A percentile compares a stretch with the other conserved stretches of the same genome.
Conservation (phyloP, 2,329 filamentous ascomycete genomes). For the Trichophyton verrucosum region DNA sequence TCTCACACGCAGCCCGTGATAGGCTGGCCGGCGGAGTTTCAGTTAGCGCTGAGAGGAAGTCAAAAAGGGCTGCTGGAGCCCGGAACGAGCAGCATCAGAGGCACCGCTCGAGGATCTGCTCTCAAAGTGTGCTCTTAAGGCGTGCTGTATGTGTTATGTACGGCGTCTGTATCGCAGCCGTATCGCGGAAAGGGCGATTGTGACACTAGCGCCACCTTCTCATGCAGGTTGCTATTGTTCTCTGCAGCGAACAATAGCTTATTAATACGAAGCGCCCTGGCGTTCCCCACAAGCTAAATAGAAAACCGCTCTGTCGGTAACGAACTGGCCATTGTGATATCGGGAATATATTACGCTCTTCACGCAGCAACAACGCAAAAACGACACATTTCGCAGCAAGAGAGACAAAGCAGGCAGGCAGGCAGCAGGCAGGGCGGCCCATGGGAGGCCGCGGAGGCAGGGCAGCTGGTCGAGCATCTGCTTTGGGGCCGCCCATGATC, state of each 20-base stretch:
- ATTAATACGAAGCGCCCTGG: slow-evolving; percentile 1
- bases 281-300: slow-evolving; percentile 1
- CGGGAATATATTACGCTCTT: background rate
- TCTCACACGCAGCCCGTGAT: background rate
- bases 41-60: slow-evolving; percentile 1
- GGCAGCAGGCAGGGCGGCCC: background rate
- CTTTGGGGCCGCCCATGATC: background rate
- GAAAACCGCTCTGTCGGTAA: background rate
- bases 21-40: background rate
- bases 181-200: background rate
- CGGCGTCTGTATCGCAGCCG: background rate
- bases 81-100: background rate
- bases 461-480: background rate
- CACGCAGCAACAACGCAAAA: background rate
- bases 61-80: background rate
- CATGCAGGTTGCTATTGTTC: slow-evolving; percentile 3
- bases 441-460: background rate
- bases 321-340: background rate
- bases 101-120: background rate
- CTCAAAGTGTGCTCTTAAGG: no score
- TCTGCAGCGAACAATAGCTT: slow-evolving; percentile 4
- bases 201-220: slow-evolving; percentile 3
- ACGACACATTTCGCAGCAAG: background rate
- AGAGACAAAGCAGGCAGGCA: background rate
- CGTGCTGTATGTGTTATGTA: background rate